phyloP scores from a whole-genome alignment of 768 basidiomycete species.

The Leucocoprinus leucothites region DNA sequence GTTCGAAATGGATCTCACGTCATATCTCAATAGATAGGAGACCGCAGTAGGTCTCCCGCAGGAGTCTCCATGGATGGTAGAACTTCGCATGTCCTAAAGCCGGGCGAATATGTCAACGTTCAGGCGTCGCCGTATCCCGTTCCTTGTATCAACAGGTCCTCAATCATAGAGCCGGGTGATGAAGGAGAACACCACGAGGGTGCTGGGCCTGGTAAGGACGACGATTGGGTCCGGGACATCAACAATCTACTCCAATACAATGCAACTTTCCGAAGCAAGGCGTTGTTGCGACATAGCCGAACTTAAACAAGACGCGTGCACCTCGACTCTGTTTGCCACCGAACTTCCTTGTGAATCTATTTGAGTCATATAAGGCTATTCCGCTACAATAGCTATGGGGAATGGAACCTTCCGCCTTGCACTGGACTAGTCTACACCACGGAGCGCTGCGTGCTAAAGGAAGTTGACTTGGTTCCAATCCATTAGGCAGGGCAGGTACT shows the following conservation, averaged over 20 bases:
- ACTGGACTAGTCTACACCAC: no score
- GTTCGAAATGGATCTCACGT: neutral
- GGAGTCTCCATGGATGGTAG: conserved; percentile 95
- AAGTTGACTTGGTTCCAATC: neutral
- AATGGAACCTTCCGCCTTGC: neutral
- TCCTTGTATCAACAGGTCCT: conserved; percentile 88
- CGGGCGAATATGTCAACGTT: conserved; percentile 84
- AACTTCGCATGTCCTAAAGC: conserved; percentile 74
- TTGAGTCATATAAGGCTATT: neutral
- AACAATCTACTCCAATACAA: conserved; percentile 95
- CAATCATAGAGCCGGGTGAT: conserved; percentile 54
- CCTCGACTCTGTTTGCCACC: neutral
- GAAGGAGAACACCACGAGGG: conserved; percentile 53
- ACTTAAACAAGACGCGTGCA: conserved; percentile 33
- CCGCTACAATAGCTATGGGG: neutral
- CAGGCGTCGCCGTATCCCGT: conserved; percentile 86
- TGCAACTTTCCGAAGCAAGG: conserved; percentile 89
- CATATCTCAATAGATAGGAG: conserved; percentile 60
- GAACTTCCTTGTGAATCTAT: neutral
- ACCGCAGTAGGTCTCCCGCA: conserved; percentile 79
- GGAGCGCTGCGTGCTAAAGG: neutral
- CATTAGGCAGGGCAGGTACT: no score
- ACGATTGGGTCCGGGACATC: conserved; percentile 97
- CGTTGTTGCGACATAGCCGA: conserved; percentile 71
- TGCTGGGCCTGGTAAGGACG: conserved; percentile 76